Conservation (phyloP, 768 basidiomycete species). For the Lentinus brumalis region DNA sequence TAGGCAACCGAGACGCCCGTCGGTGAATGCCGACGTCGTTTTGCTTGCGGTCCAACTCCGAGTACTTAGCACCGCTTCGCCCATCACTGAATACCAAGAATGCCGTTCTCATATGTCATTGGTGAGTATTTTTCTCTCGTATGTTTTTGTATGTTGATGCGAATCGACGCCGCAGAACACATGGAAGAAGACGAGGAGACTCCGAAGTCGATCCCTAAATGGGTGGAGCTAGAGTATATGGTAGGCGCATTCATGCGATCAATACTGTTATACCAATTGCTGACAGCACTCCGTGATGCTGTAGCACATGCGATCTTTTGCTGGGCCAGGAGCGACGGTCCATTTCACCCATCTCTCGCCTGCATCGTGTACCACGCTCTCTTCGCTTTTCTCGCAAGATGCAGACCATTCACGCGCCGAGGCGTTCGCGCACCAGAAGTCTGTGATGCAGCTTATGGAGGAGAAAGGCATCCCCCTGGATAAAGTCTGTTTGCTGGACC, state of each 20-base stretch:
- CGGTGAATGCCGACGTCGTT: too few species aligned
- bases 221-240: conserved; percentile 93
- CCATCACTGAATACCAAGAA: conserved; percentile 1
- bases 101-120: conserved; percentile 33
- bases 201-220: conserved; percentile 71
- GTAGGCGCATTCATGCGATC: conserved; percentile 41
- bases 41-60: too few species aligned
- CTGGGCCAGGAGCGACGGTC: conserved; percentile 63
- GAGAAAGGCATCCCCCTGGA: conserved; percentile 43
- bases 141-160: not conserved
- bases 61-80: not conserved
- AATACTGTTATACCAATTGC: too few species aligned
- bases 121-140: conserved; percentile 8
- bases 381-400: conserved; percentile 31
- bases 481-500: conserved; percentile 91
- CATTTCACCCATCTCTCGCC: conserved; percentile 87
- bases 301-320: conserved; percentile 83
- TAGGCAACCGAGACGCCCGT: not conserved
- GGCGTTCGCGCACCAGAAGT: conserved; percentile 49
- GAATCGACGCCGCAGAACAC: conserved; percentile 56
- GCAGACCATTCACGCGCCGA: conserved; percentile 27
- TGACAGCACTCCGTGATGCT: too few species aligned
- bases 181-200: conserved; percentile 93
- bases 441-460: conserved; percentile 64
- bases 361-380: conserved; percentile 62